Base-by-base conservation (phyloP, 1,284 basidiomycete species). In the Leccinum ponderosum region DNA sequence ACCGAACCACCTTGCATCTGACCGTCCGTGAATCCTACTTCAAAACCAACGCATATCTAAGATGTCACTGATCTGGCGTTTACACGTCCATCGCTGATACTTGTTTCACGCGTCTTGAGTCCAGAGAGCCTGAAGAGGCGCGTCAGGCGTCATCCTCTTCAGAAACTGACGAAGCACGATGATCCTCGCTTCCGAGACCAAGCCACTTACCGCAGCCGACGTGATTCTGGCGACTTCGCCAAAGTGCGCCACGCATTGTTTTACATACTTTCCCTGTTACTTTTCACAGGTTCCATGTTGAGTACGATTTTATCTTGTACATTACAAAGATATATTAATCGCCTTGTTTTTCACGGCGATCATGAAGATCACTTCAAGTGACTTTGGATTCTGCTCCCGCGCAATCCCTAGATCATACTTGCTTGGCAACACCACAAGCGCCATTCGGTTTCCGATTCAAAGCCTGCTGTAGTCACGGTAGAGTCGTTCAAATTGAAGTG, bases 51-150 rank as follows among this genome's bases (percentile, higher is more conserved):
- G 1, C 2, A 6, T 11, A 72, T 72, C 55, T 62, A 70, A 27
- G 61, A 69, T 1, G 27, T 73, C 2, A 17, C 27, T 29, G 27
- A 29, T 77, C 52, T 78, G 78, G 77, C 68, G 73, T 3, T 72
- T 12, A 65, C 25, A 25, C 25, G 25, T 25, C 25, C 25, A 25
- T 77, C 79, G 27, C 27, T 15, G 25, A 29, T 20, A 51, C 50
- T n/a, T 6, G 8, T 9, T 51, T 29, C 27, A 29, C 27, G 8
- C 44, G 73, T 56, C 60, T 77, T 33, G 62, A 58, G 8, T 25
- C 33, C 33, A 12, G 33, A 53, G 29, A 22, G 12, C 15, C n/a
- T 11, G n/a, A 6, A 11, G 61, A 64, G 6, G 72, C 69, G 11
- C 27, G 27, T 29, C 27, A 29, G 70, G 66, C 0, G 64, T 22